Conservation (phyloP, 805 yeast species). For the Maudiozyma bulderi region DNA sequence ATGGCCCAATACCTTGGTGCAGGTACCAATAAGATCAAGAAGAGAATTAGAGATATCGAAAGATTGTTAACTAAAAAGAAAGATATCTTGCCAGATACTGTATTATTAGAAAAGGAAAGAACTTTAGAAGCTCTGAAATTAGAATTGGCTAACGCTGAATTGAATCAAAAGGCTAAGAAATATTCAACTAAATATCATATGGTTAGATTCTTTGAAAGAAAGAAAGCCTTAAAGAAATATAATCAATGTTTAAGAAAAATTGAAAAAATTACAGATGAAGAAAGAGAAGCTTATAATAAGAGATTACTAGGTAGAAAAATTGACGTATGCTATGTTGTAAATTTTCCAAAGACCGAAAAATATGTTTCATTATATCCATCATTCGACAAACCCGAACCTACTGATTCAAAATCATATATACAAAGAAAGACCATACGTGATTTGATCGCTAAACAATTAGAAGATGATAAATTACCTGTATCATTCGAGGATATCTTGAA, state of each 20-base stretch:
- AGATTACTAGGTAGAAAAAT: conserved; percentile 45
- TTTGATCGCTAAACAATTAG: conserved; percentile 42
- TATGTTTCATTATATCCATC: conserved; percentile 70
- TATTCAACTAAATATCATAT: conserved; percentile 74
- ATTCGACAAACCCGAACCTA: conserved; percentile 32
- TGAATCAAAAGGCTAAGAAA: conserved; percentile 37
- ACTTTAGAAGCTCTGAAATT: conserved; percentile 53
- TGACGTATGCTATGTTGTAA: conserved; percentile 64
- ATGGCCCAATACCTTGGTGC: conserved; percentile 30
- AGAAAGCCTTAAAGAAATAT: conserved; percentile 69
- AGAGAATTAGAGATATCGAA: conserved; percentile 78
- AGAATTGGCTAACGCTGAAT: conserved; percentile 45
- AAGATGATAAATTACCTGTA: conserved; percentile 46
- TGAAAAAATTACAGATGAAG: conserved; percentile 14
- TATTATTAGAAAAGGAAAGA: conserved; percentile 64
- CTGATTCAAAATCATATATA: conserved; percentile 32
- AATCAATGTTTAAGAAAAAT: conserved; percentile 36
- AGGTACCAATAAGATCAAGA: conserved; percentile 53
- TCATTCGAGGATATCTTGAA: conserved; percentile 39
- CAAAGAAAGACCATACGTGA: conserved; percentile 42
- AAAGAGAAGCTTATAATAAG: conserved; percentile 17
- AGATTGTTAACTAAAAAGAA: conserved; percentile 49
- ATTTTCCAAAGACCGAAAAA: conserved; percentile 71
- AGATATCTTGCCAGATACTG: conserved; percentile 53
- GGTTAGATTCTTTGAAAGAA: conserved; percentile 85